Evolutionary conservation across 2,329 filamentous ascomycete species (phyloP).

Genomic region (Xylaria sp.): DNA sequence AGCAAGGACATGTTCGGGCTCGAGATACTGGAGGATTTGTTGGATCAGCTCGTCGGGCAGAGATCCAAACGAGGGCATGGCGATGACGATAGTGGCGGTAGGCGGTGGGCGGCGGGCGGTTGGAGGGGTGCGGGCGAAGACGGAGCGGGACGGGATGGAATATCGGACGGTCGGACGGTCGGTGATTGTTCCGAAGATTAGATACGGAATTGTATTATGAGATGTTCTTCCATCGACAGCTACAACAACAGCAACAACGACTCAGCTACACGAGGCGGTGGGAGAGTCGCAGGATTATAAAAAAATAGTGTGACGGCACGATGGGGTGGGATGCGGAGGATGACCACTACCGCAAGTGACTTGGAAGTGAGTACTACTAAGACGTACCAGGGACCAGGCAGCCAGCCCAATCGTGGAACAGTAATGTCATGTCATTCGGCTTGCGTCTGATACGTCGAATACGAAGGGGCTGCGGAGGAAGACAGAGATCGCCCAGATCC

Average conservation of each 20-base stretch:
- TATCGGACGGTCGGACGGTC: neutral
- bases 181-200: neutral
- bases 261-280: neutral
- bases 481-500: neutral
- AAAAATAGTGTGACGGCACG: neutral
- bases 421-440: slow-evolving; percentile 34
- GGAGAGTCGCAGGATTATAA: neutral
- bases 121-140: neutral
- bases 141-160: neutral
- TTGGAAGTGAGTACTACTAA: neutral
- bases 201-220: neutral
- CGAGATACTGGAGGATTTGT: slow-evolving; percentile 74
- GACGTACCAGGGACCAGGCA: slow-evolving; percentile 7
- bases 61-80: slow-evolving; percentile 53
- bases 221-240: neutral
- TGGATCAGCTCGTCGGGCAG: slow-evolving; percentile 89
- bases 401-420: slow-evolving; percentile 21
- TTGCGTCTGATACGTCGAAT: slow-evolving; percentile 30
- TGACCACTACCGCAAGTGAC: neutral
- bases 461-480: neutral
- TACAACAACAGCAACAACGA: neutral
- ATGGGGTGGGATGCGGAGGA: slow-evolving; percentile 8
- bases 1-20: slow-evolving; percentile 63
- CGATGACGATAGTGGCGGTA: slow-evolving; percentile 26
- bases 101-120: neutral